Conservation (phyloP, 352 stramenopile genomes). For the Pythium diclinum region DNA sequence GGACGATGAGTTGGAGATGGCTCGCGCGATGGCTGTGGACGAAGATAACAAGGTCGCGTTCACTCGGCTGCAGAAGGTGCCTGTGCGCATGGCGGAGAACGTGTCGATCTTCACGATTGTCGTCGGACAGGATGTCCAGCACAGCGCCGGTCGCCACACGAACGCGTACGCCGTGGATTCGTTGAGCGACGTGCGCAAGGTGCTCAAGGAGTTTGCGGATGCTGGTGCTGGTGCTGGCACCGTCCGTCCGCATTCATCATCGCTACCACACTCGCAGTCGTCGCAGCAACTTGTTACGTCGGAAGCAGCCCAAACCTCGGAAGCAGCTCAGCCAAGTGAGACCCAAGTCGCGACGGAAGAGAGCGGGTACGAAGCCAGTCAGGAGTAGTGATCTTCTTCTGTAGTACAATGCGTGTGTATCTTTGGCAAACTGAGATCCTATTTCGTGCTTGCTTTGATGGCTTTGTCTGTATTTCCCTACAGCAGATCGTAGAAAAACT, state of each 20-base stretch:
- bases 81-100: conserved; percentile 58
- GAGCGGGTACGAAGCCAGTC: conserved; percentile 17
- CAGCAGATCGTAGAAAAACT: conserved; percentile 77
- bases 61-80: conserved; percentile 71
- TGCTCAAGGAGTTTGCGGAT: conserved; percentile 66
- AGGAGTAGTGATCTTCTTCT: not conserved
- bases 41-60: conserved; percentile 81
- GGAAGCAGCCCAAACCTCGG: not conserved
- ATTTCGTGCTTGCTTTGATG: not conserved
- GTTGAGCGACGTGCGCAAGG: conserved; percentile 60
- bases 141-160: conserved; percentile 52
- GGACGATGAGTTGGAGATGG: conserved; percentile 44
- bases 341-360: conserved; percentile 7
- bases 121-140: conserved; percentile 60
- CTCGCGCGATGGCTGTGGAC: conserved; percentile 34
- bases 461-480: conserved; percentile 14
- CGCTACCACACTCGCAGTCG: not conserved
- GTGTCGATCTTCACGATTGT: conserved; percentile 72
- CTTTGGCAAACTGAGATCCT: not conserved
- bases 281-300: not conserved
- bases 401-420: not conserved
- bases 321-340: not conserved
- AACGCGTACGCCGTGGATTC: conserved; percentile 67
- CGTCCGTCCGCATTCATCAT: not conserved
- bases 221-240: conserved; percentile 21